phyloP scores from a whole-genome alignment of 2,329 filamentous ascomycete genomes.

The Exophiala bonariae region DNA sequence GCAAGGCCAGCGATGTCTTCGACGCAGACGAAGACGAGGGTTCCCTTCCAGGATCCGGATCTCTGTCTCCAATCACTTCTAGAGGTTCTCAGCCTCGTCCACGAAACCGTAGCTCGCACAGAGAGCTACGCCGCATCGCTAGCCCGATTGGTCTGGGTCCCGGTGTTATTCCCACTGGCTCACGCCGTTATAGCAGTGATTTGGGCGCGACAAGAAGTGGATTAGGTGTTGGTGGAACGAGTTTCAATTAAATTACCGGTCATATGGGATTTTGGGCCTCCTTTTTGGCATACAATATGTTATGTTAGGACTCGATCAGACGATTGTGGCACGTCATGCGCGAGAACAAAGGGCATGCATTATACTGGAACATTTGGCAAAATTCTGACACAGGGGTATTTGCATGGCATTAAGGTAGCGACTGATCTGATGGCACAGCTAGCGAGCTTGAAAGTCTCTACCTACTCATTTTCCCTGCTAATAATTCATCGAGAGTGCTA shows the following conservation, averaged over 20 bases:
- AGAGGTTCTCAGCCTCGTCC: conserved; percentile 6
- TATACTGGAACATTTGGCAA: too few species aligned
- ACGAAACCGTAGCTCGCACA: conserved; percentile 15
- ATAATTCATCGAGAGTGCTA: too few species aligned
- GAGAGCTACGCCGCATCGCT: conserved; percentile 20
- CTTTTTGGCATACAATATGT: too few species aligned
- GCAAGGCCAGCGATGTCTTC: conserved; percentile 9
- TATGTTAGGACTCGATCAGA: too few species aligned
- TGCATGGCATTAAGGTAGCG: too few species aligned
- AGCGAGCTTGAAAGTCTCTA: too few species aligned
- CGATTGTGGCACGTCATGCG: too few species aligned
- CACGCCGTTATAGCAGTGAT: conserved; percentile 30
- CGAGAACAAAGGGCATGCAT: too few species aligned
- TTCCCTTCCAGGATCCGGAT: conserved; percentile 7
- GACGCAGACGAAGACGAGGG: conserved; percentile 19
- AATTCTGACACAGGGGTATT: too few species aligned
- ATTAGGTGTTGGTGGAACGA: conserved; percentile 28
- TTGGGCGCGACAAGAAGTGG: conserved; percentile 30
- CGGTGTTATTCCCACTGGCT: conserved; percentile 22
- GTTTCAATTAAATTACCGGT: conserved; percentile 23
- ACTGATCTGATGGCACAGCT: too few species aligned
- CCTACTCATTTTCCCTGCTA: too few species aligned
- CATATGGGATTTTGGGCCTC: not conserved
- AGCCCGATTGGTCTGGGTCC: conserved; percentile 30
- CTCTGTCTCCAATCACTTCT: conserved; percentile 11